Percentiles rank a stretch among this genome's conserved stretches.
These are phyloP conservation scores for Ceratocystis lukuohia DNA, from an alignment of 2,329 filamentous ascomycete genomes.

Conservation along the genomic window DNA sequence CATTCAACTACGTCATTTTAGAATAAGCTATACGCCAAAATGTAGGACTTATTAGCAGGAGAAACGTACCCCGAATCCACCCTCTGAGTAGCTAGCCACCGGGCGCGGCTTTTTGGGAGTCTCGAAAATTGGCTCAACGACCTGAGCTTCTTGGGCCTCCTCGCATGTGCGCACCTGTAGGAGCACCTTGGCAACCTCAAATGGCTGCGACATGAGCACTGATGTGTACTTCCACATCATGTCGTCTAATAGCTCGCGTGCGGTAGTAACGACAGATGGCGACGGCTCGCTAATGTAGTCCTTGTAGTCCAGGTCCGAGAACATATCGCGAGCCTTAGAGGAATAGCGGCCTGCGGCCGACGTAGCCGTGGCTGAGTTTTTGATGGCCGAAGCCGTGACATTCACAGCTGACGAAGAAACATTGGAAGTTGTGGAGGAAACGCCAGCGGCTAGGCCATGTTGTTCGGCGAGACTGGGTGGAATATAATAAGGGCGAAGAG, in stretches of 20 bases:
- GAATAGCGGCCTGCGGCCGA: constrained; percentile 30
- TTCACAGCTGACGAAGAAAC: constrained; percentile 31
- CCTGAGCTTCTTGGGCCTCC: constrained; percentile 16
- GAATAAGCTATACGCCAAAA: neutral
- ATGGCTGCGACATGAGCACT: constrained; percentile 81
- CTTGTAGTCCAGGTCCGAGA: constrained; percentile 84
- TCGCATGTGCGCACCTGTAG: constrained; percentile 51
- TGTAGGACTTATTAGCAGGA: neutral
- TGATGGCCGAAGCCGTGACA: constrained; percentile 31
- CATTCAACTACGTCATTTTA: no score
- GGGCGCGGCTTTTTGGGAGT: constrained; percentile 18
- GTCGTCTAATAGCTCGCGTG: constrained; percentile 67
- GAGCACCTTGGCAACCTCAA: constrained; percentile 91
- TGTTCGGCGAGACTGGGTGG: constrained; percentile 41
- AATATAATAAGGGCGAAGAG: constrained; percentile 57
- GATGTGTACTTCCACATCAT: constrained; percentile 85
- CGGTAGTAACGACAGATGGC: constrained; percentile 55
- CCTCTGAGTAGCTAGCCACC: constrained; percentile 6
- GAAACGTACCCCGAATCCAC: constrained; percentile 18
- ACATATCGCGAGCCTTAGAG: constrained; percentile 65
- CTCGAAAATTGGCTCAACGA: constrained; percentile 18
- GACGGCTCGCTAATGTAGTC: constrained; percentile 69
- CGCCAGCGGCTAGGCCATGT: constrained; percentile 26
- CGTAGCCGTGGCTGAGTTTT: constrained; percentile 25
- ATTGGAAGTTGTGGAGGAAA: constrained; percentile 31